Base-by-base conservation (phyloP, 2,329 filamentous ascomycete genomes). In the Mollisiaceae sp. region DNA sequence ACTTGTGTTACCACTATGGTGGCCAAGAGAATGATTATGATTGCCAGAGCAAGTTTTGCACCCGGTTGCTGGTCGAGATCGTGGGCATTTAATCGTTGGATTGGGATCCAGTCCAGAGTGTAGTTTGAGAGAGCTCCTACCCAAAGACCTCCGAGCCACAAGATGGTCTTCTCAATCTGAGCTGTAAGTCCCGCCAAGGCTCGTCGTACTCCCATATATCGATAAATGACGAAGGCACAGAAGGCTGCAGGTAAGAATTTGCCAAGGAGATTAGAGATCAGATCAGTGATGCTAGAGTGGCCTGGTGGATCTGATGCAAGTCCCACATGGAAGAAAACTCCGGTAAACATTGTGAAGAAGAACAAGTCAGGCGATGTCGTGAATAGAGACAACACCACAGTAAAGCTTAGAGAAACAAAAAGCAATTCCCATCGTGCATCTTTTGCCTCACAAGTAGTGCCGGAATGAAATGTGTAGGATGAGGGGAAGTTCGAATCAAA, bases 401-500 rank as follows among this genome's bases (percentile, higher is more conserved):
- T 92, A 71, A 96, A 97, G 59, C 88, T 86, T 27, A 94, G 83
- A 0, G 93, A 96, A 8, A 98, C 85, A 18, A 86, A 91, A 11
- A 99, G 85, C 2, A 97, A 80, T 1, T 90, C 85, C 95, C 95
- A 99, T 54, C 94, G 85, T 64, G 91, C 85, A 76, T 98, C 95
- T 62, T 84, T 83, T 18, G 92, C 89, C 59, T 87, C 85, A 72
- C 92, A 91, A 15, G 84, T 79, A 8, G 93, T 83, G 38, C 84
- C 84, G 4, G 82, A 78, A 4, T 91, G 79, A 71, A 99, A 98
- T 20, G 86, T 87, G 76, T 92, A 97, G 0, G 93, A 90, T 36
- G 92, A 89, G 0, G 95, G 95, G 73, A 99, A 99, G 70, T 92
- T 93, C 0, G 93, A 94, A 68, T 93, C 86, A 75, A 99, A 99